Evolutionary conservation across 2,329 filamentous ascomycete genomes (phyloP).

Genomic region (Apiospora kogelbergensis): DNA sequence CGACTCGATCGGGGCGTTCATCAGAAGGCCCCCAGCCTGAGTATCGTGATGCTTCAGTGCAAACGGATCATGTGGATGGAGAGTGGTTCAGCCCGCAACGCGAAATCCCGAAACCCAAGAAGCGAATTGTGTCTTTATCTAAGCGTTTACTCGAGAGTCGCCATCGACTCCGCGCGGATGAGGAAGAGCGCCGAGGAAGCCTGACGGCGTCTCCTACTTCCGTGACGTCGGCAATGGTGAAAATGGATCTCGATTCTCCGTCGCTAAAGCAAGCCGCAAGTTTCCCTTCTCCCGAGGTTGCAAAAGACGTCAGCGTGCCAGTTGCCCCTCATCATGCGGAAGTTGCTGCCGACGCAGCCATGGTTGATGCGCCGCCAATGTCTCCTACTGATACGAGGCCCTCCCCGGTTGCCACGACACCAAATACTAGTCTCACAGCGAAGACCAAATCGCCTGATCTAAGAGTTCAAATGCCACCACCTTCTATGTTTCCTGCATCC

Average conservation of each 20-base stretch:
- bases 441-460: slow-evolving; percentile 27
- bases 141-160: slow-evolving; percentile 52
- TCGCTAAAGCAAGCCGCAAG: slow-evolving; percentile 29
- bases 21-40: slow-evolving; percentile 39
- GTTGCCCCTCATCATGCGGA: slow-evolving; percentile 16
- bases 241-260: slow-evolving; percentile 43
- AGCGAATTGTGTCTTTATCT: slow-evolving; percentile 53
- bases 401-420: slow-evolving; percentile 5
- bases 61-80: slow-evolving; percentile 55
- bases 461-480: slow-evolving; percentile 56
- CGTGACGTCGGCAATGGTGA: slow-evolving; percentile 31
- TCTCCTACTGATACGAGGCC: slow-evolving; percentile 25
- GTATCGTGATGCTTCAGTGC: slow-evolving; percentile 52
- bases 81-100: slow-evolving; percentile 49
- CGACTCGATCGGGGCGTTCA: slow-evolving; percentile 35
- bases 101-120: slow-evolving; percentile 40
- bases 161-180: slow-evolving; percentile 41
- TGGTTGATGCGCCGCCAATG: slow-evolving; percentile 34
- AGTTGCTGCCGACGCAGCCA: slow-evolving; percentile 25
- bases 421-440: slow-evolving; percentile 14
- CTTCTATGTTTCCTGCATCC: slow-evolving; percentile 48
- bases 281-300: slow-evolving; percentile 14
- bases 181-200: slow-evolving; percentile 34
- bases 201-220: slow-evolving; percentile 27
- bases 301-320: slow-evolving; percentile 11